phyloP scores from a whole-genome alignment of 2,329 filamentous ascomycete species.

The Fusarium poae region DNA sequence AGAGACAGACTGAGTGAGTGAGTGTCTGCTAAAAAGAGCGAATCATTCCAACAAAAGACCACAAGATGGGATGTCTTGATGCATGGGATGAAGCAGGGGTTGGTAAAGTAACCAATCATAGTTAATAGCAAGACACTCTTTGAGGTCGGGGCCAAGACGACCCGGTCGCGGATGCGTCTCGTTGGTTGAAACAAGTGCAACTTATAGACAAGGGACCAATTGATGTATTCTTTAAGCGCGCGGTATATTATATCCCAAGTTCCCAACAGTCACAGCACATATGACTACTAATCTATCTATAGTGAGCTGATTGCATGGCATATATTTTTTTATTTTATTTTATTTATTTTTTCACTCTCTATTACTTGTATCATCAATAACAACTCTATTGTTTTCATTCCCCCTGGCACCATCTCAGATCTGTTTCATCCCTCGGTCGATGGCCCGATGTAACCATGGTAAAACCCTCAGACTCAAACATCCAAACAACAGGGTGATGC shows the following conservation, averaged over 20 bases:
- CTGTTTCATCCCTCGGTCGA: conserved; percentile 24
- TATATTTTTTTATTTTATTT: not conserved
- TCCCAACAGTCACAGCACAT: no score
- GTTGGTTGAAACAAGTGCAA: conserved; percentile 32
- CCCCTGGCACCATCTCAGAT: conserved; percentile 4
- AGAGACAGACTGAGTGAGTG: not conserved
- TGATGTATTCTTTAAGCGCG: conserved; percentile 33
- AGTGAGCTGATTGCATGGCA: not conserved
- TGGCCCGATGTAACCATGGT: conserved; percentile 33
- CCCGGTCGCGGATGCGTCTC: conserved; percentile 44
- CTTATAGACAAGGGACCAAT: conserved; percentile 26
- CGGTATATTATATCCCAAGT: no score
- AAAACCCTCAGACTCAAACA: conserved; percentile 23
- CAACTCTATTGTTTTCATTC: not conserved
- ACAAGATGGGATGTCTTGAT: conserved; percentile 6
- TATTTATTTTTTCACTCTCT: no score
- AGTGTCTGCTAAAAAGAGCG: conserved; percentile 14
- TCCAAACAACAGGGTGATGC: not conserved
- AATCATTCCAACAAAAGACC: conserved; percentile 34
- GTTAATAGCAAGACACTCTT: not conserved
- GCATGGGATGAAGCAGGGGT: conserved; percentile 38
- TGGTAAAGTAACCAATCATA: conserved; percentile 15
- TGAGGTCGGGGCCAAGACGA: conserved; percentile 28
- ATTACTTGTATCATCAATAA: not conserved
- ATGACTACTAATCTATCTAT: no score